These are phyloP conservation scores for Colletotrichum sp. DNA, from an alignment of 2,329 filamentous ascomycete species.

Conservation along the genomic window DNA sequence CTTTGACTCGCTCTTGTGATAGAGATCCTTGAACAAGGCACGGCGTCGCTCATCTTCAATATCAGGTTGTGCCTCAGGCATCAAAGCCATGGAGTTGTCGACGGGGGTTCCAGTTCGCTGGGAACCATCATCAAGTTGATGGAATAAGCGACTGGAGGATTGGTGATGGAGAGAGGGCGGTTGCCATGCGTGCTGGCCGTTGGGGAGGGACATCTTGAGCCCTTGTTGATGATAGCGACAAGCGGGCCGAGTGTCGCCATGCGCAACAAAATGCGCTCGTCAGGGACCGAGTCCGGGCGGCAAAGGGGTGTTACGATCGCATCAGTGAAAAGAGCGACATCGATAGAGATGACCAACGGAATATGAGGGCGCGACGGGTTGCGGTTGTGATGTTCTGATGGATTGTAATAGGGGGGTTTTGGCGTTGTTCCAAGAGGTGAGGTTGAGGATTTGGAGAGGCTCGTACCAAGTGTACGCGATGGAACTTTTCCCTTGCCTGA, in stretches of 20 bases:
- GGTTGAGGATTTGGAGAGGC: conserved; percentile 54
- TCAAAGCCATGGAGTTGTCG: conserved; percentile 53
- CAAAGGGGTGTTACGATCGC: conserved; percentile 51
- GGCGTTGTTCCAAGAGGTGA: conserved; percentile 60
- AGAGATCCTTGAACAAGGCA: conserved; percentile 78
- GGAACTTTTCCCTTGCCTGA: conserved; percentile 22
- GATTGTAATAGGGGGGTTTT: conserved; percentile 52
- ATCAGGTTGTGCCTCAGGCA: conserved; percentile 67
- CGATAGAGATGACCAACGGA: conserved; percentile 52
- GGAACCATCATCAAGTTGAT: conserved; percentile 65
- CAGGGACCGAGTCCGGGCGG: conserved; percentile 53
- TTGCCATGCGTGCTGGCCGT: conserved; percentile 70
- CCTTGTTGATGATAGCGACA: conserved; percentile 54
- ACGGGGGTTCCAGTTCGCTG: conserved; percentile 56
- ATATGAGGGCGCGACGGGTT: conserved; percentile 45
- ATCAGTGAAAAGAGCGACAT: conserved; percentile 57
- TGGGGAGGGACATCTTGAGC: conserved; percentile 69
- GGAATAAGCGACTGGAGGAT: conserved; percentile 55
- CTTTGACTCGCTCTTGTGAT: conserved; percentile 76
- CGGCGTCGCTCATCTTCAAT: conserved; percentile 74
- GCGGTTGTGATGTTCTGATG: conserved; percentile 56
- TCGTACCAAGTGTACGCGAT: conserved; percentile 28
- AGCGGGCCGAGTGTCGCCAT: conserved; percentile 59
- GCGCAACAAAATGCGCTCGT: conserved; percentile 58
- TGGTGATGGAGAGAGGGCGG: conserved; percentile 57